Base-by-base conservation (phyloP, 2,329 filamentous ascomycete genomes). In the Cercospora zeae-maydis region DNA sequence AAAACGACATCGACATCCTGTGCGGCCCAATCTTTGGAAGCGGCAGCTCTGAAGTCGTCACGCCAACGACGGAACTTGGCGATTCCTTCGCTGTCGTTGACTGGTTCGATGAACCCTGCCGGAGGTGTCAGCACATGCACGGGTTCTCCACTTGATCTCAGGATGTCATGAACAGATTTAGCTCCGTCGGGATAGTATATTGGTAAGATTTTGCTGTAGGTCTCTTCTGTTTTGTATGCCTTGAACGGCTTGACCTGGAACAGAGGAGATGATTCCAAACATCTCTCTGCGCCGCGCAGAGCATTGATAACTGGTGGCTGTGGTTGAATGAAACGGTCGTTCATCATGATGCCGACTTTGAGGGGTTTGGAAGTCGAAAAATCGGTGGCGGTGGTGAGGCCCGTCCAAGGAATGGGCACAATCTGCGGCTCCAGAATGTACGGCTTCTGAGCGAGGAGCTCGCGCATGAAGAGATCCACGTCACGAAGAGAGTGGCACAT, bases 1-100 rank as follows among this genome's bases (percentile, higher is more conserved):
- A 89, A 76, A 33, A 89, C 82, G 16, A 63, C 47, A 8, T 63
- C 61, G 8, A 63, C 36, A 21, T 53, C 49, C 8, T 53, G 49
- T 10, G 27, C 4, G 10, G 27, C n/a, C 49, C 49, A 53, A n/a
- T 53, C 27, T 3, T 10, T 31, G 8, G 49, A 53, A 9, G 49
- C 27, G 10, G 27, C 49, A 11, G 27, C 11, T 31, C 49, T 31
- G 30, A 53, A 53, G 11, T 19, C 8, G 30, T 53, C 49, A 9
- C 49, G 49, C 3, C n/a, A 34, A 2, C 24, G 3, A 4, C 49
- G 49, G n/a, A 53, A 14, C 6, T 53, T 34, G 9, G 27, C n/a
- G 1, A 53, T 53, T 3, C 49, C n/a, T 7, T 31, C 31, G 4
- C 27, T 14, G 49, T 34, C 49, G 14, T 53, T 53, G n/a, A 14